phyloP scores from a whole-genome alignment of 129 eudicot genomes.

The Ambrosia trifida region DNA sequence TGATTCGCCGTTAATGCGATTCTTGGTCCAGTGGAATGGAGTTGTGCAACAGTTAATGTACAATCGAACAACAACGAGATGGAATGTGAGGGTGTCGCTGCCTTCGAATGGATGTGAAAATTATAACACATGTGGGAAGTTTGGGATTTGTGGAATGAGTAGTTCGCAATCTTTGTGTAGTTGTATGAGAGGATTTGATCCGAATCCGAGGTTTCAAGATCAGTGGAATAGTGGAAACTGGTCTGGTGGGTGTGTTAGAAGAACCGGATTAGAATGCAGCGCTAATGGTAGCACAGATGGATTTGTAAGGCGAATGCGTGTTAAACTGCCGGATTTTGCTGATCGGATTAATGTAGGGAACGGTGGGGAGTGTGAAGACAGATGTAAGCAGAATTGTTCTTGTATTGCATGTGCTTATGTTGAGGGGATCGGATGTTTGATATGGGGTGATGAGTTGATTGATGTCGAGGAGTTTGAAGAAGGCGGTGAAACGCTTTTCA shows the following conservation, averaged over 20 bases:
- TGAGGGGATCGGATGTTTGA: constrained; percentile 61
- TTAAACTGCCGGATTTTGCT: constrained; percentile 65
- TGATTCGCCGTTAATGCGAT: constrained; percentile 31
- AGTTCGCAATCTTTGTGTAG: constrained; percentile 33
- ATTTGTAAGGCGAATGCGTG: constrained; percentile 26
- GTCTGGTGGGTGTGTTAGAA: constrained; percentile 62
- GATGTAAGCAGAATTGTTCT: constrained; percentile 65
- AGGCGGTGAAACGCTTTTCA: constrained; percentile 48
- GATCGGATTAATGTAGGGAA: constrained; percentile 20
- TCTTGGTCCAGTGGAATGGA: constrained; percentile 50
- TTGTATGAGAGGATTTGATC: constrained; percentile 65
- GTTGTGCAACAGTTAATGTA: constrained; percentile 44
- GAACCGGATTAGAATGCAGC: constrained; percentile 39
- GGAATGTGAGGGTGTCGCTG: constrained; percentile 37
- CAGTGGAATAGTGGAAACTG: constrained; percentile 46
- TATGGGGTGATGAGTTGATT: constrained; percentile 55
- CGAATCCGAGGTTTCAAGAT: constrained; percentile 24
- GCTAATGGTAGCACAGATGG: constrained; percentile 43
- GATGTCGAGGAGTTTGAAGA: constrained; percentile 51
- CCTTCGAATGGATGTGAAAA: constrained; percentile 48
- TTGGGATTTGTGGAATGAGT: constrained; percentile 39
- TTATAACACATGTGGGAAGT: constrained; percentile 60
- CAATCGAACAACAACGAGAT: constrained; percentile 18
- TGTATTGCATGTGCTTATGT: constrained; percentile 57
- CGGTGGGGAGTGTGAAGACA: constrained; percentile 29